These are phyloP conservation scores for Magnaporthiopsis incrustans DNA, from an alignment of 2,329 filamentous ascomycete genomes.

Conservation along the genomic window DNA sequence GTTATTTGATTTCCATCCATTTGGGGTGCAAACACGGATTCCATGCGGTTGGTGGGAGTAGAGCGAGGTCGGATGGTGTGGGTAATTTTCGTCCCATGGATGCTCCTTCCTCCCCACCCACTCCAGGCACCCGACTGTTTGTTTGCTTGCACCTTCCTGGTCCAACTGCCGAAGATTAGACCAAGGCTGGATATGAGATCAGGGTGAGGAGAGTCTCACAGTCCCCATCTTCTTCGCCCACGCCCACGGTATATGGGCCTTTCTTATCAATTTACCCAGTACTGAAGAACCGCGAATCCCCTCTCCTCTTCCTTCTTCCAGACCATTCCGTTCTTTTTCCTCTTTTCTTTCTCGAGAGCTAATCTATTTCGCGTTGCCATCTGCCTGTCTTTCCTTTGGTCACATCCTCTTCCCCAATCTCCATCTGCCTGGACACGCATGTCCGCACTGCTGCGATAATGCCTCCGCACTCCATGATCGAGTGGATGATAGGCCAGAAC, in stretches of 20 bases:
- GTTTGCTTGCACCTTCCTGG: background rate
- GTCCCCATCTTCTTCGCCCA: no score
- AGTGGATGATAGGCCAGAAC: constrained; percentile 33
- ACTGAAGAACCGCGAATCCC: background rate
- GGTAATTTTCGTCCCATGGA: background rate
- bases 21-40: background rate
- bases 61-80: no score
- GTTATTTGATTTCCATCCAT: background rate
- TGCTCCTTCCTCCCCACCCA: background rate
- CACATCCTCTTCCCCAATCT: background rate
- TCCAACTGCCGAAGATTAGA: no score
- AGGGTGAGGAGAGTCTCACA: no score
- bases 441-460: constrained; percentile 14
- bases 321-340: no score
- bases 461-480: constrained; percentile 30
- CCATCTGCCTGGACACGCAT: background rate
- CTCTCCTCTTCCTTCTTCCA: background rate
- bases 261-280: no score
- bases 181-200: no score
- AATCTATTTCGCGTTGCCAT: no score
- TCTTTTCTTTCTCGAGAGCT: no score
- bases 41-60: background rate
- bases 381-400: background rate
- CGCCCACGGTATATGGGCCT: background rate
- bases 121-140: background rate